Evolutionary conservation across 331 rosid species (phyloP), one percentile per base, ranked within the genome.

Genomic region (Quercus phellos): DNA sequence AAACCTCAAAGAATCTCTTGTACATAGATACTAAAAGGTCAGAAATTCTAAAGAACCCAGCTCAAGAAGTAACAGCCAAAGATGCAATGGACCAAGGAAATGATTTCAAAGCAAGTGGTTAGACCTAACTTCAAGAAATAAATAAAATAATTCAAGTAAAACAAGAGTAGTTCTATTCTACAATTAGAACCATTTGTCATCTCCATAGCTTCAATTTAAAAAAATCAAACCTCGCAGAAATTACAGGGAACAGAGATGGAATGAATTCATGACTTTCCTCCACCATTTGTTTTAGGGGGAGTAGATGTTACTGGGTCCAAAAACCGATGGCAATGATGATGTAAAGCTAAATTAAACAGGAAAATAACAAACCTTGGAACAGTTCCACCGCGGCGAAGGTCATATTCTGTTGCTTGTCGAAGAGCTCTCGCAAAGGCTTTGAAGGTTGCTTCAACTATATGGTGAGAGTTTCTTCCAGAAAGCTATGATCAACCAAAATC

Each of bases 401-500:
- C 99, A 80, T 83, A 82, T 82, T 87, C 94, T 29, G 97, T 89
- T 51, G 98, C 99, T 90, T 90, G 97, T 78, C 97, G 82, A 67
- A 95, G 94, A 86, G 99, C 97, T 85, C 99, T 89, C 17, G 98
- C 97, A 91, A 95, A 93, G 63, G 96, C 99, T 87, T 95, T 95
- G 87, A 92, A 95, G 60, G 99, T 93, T 72, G 99, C 99, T 82
- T 95, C 98, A 67, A 93, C 85, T 55, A 95, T 91, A 84, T 93
- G 99, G 87, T 95, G 99, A 64, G 99, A 92, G 81, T 95, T 95
- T 77, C 73, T 86, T 77, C 97, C 98, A 30, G 96, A 85, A 78
- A 92, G 96, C 97, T 91, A 11, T 54, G 55, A 60, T 74, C 79
- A 80, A 58, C 72, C 68, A 75, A 86, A 75, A 61, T 21, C 54